phyloP scores from a whole-genome alignment of 2,329 filamentous ascomycete genomes.

The Clarireedia monteithiana region DNA sequence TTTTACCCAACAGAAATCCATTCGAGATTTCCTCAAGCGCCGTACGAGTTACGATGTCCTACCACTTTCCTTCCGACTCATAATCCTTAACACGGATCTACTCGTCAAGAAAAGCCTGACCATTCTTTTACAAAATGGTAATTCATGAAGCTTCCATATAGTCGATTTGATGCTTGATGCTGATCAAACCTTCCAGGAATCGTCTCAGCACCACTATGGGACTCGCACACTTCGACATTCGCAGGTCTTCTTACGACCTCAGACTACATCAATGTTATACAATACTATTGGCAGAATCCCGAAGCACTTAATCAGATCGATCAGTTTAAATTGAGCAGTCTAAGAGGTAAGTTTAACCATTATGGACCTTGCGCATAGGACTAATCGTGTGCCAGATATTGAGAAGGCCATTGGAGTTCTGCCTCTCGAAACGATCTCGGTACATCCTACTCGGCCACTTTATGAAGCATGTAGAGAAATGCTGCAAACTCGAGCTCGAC shows the following conservation, averaged over 20 bases:
- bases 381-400: conserved; percentile 56
- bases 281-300: conserved; percentile 97
- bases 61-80: conserved; percentile 89
- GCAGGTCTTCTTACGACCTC: conserved; percentile 91
- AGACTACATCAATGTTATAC: conserved; percentile 97
- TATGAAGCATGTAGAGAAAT: conserved; percentile 95
- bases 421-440: conserved; percentile 91
- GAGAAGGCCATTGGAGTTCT: conserved; percentile 87
- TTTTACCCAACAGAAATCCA: conserved; percentile 56
- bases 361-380: conserved; percentile 3
- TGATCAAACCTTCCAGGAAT: conserved; percentile 55
- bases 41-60: conserved; percentile 97
- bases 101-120: conserved; percentile 96
- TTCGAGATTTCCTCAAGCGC: conserved; percentile 92
- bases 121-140: conserved; percentile 93
- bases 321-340: conserved; percentile 84
- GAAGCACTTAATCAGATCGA: conserved; percentile 85
- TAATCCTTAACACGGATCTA: conserved; percentile 89
- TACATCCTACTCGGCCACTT: conserved; percentile 80
- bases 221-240: conserved; percentile 86
- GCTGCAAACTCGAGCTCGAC: conserved; percentile 84
- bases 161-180: background rate
- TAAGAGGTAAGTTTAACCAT: conserved; percentile 57
- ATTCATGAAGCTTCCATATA: conserved; percentile 8
- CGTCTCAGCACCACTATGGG: conserved; percentile 94